phyloP scores from a whole-genome alignment of 2,329 filamentous ascomycete genomes.

The Penicillium italicum region DNA sequence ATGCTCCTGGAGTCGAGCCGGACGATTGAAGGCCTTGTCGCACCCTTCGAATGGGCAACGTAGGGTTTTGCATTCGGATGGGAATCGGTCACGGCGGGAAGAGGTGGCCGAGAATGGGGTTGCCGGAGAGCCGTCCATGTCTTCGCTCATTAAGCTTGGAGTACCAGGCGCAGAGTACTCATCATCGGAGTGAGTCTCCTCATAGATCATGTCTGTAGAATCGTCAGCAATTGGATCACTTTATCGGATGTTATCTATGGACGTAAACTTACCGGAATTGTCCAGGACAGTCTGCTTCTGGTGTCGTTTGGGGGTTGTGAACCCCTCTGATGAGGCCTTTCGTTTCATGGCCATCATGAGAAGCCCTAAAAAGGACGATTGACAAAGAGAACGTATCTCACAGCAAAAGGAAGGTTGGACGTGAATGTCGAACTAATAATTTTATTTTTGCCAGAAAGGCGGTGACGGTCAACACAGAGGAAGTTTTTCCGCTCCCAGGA shows the following conservation, averaged over 20 bases:
- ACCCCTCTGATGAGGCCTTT: constrained; percentile 29
- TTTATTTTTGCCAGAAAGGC: constrained; percentile 36
- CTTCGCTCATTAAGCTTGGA: constrained; percentile 28
- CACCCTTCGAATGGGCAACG: constrained; percentile 72
- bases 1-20: constrained; percentile 74
- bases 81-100: constrained; percentile 37
- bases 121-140: constrained; percentile 46
- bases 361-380: neutral
- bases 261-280: constrained; percentile 27
- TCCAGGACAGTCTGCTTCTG: constrained; percentile 29
- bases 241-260: constrained; percentile 4
- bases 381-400: neutral
- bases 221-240: constrained; percentile 25
- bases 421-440: constrained; percentile 17
- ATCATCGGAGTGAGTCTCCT: constrained; percentile 34
- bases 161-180: constrained; percentile 32
- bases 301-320: constrained; percentile 30
- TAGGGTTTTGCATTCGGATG: constrained; percentile 72
- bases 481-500: constrained; percentile 36
- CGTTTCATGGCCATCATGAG: constrained; percentile 37
- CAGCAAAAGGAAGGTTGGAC: constrained; percentile 1
- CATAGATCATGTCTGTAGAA: constrained; percentile 34
- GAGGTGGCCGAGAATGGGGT: constrained; percentile 52
- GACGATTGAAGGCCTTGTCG: constrained; percentile 80
- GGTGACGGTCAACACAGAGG: constrained; percentile 30